phyloP scores from a whole-genome alignment of 2,329 filamentous ascomycete species.

The Ophiostoma ips region DNA sequence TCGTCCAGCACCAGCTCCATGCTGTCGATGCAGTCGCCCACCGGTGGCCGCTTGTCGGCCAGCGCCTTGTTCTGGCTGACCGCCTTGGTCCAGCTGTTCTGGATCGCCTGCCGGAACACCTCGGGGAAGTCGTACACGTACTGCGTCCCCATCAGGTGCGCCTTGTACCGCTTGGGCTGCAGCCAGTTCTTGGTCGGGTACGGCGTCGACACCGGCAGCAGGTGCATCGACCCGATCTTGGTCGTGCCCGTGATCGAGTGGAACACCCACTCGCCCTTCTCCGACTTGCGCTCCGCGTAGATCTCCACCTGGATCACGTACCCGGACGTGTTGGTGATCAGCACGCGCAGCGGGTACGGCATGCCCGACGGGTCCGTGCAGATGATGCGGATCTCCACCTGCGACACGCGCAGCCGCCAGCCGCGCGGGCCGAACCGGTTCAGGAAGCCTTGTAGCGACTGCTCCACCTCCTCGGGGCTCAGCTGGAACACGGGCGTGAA shows the following conservation, averaged over 20 bases:
- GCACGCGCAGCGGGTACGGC: slow-evolving; percentile 83
- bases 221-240: slow-evolving; percentile 90
- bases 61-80: slow-evolving; percentile 60
- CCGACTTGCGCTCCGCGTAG: slow-evolving; percentile 94
- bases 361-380: slow-evolving; percentile 80
- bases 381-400: slow-evolving; percentile 95
- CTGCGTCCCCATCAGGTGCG: slow-evolving; percentile 96
- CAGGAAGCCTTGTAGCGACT: slow-evolving; percentile 86
- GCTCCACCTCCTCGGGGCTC: slow-evolving; percentile 75
- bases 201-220: slow-evolving; percentile 78
- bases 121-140: slow-evolving; percentile 99
- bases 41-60: slow-evolving; percentile 65
- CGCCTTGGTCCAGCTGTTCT: slow-evolving; percentile 80
- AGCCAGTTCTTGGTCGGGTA: slow-evolving; percentile 98
- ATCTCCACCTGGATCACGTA: slow-evolving; percentile 97
- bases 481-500: slow-evolving; percentile 95
- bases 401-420: slow-evolving; percentile 92
- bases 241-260: slow-evolving; percentile 91
- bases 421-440: slow-evolving; percentile 90
- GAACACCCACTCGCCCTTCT: slow-evolving; percentile 97
- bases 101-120: slow-evolving; percentile 93
- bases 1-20: slow-evolving; percentile 93
- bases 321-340: slow-evolving; percentile 96
- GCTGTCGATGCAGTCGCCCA: slow-evolving; percentile 86
- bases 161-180: slow-evolving; percentile 98